These are phyloP conservation scores for Sporothrix phasma DNA, from an alignment of 2,329 filamentous ascomycete genomes.

Conservation along the genomic window DNA sequence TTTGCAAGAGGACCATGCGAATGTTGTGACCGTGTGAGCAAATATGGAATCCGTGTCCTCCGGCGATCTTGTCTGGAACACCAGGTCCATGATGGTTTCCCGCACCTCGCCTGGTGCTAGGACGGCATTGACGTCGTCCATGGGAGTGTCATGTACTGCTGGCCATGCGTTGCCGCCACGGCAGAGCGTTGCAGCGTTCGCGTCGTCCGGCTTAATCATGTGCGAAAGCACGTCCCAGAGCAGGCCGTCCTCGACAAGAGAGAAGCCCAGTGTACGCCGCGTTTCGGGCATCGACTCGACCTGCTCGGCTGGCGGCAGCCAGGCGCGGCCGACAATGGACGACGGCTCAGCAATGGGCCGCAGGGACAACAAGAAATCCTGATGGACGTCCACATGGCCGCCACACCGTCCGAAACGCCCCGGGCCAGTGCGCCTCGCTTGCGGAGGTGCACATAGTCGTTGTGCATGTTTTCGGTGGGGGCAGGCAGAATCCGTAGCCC, in stretches of 20 bases:
- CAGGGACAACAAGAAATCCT: constrained; percentile 44
- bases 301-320: neutral
- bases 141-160: neutral
- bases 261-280: neutral
- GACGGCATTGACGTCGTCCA: neutral
- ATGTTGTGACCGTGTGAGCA: constrained; percentile 16
- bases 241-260: constrained; percentile 40
- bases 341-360: constrained; percentile 34
- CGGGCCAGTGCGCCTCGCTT: constrained; percentile 29
- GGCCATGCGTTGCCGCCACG: neutral
- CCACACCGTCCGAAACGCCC: neutral
- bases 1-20: constrained; percentile 28
- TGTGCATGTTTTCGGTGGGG: constrained; percentile 41
- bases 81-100: constrained; percentile 20
- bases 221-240: constrained; percentile 39
- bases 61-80: constrained; percentile 15
- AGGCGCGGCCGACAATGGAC: neutral
- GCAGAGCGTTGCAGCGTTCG: constrained; percentile 15
- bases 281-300: neutral
- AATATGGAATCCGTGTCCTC: neutral
- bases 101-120: constrained; percentile 2
- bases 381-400: constrained; percentile 4
- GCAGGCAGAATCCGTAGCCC: constrained; percentile 52
- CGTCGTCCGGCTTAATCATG: constrained; percentile 24
- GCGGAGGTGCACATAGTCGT: constrained; percentile 50